A percentile compares a stretch with the other conserved stretches of the same genome.
These are phyloP conservation scores for Phytophthora agathidicida DNA, from an alignment of 352 stramenopile genomes.

Conservation along the genomic window DNA sequence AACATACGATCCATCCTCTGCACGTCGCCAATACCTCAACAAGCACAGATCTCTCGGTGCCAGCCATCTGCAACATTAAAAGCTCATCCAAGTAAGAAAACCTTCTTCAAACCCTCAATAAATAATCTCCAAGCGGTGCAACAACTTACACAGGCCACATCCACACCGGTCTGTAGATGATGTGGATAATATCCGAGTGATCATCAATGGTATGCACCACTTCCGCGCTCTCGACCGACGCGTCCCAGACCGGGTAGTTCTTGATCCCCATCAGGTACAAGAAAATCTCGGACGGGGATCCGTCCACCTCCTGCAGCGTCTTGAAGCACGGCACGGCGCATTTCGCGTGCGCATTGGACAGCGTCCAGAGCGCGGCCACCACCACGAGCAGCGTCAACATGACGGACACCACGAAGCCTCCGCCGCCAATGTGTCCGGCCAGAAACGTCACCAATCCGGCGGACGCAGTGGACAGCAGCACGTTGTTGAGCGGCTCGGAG, in stretches of 20 bases:
- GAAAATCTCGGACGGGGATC: constrained; percentile 71
- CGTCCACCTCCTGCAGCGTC: constrained; percentile 66
- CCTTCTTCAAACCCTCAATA: not conserved
- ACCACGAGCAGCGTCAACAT: constrained; percentile 58
- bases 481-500: constrained; percentile 60
- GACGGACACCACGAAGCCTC: constrained; percentile 50
- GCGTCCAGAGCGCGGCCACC: constrained; percentile 56
- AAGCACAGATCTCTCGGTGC: constrained; percentile 70
- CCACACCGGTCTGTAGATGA: constrained; percentile 80
- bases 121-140: not conserved
- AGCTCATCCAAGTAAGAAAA: constrained; percentile 1
- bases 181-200: constrained; percentile 80
- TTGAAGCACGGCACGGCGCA: constrained; percentile 71
- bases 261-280: constrained; percentile 79
- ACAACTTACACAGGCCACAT: constrained; percentile 72
- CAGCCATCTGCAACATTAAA: constrained; percentile 53
- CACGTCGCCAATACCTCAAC: constrained; percentile 74
- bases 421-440: constrained; percentile 69
- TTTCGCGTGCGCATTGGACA: constrained; percentile 45
- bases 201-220: constrained; percentile 82
- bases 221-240: constrained; percentile 60
- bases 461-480: constrained; percentile 61
- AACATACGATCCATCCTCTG: constrained; percentile 75
- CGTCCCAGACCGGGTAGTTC: constrained; percentile 74
- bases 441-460: constrained; percentile 68